Conservation (phyloP, 106 monocot genomes). For the Agapanthus africanus region DNA sequence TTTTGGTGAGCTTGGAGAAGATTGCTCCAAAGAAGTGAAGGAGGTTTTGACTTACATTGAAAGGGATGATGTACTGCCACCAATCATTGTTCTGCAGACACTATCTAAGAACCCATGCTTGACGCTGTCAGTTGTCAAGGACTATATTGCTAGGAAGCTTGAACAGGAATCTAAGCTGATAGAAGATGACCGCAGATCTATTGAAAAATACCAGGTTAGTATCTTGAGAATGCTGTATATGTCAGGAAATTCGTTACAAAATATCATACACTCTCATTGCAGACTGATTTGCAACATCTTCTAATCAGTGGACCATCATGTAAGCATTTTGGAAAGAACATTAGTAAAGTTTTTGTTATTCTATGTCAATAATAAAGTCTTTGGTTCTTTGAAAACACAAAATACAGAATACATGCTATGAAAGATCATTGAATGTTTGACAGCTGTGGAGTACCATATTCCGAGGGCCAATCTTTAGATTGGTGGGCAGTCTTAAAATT, state of each 20-base stretch:
- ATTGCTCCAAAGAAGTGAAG: conserved; percentile 95
- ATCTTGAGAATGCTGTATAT: conserved; percentile 6
- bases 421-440: background rate
- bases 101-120: conserved; percentile 75
- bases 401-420: background rate
- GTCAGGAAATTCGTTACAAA: background rate
- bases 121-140: conserved; percentile 93
- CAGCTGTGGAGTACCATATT: background rate
- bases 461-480: too few relatives aligned
- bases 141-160: conserved; percentile 94
- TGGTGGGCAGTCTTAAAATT: background rate
- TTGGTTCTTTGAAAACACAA: background rate
- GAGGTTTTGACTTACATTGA: conserved; percentile 90
- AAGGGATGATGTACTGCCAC: conserved; percentile 85
- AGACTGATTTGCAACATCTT: background rate
- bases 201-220: conserved; percentile 89
- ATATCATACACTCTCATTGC: background rate
- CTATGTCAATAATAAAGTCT: background rate
- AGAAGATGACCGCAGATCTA: conserved; percentile 77
- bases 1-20: conserved; percentile 90
- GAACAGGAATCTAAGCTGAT: conserved; percentile 92
- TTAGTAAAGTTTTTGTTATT: background rate
- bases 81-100: conserved; percentile 83
- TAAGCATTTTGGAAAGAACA: background rate
- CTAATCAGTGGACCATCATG: background rate